Conservation (phyloP, 2,329 filamentous ascomycete species). For the Sordariomycetes sp. region DNA sequence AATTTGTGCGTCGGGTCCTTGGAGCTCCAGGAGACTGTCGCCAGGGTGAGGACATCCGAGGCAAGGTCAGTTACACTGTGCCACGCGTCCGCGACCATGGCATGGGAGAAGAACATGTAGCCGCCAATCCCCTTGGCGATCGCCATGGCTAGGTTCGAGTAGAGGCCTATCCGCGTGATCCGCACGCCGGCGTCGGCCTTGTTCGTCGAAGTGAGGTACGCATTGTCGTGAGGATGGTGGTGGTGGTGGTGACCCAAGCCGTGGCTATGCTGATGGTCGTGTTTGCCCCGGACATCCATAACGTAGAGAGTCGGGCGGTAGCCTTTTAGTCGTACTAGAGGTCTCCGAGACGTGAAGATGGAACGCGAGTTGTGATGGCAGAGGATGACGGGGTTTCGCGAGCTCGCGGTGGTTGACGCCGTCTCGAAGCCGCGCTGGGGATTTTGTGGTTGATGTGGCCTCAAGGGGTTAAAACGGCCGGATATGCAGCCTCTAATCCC, state of each 20-base stretch:
- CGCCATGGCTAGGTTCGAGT: constrained; percentile 92
- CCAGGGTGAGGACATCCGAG: constrained; percentile 86
- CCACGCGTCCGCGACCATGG: constrained; percentile 86
- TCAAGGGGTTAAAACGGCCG: constrained; percentile 5
- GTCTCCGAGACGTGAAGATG: neutral
- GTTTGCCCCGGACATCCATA: constrained; percentile 1
- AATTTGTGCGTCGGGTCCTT: constrained; percentile 75
- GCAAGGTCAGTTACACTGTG: constrained; percentile 93
- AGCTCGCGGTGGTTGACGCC: neutral
- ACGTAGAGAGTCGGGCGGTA: neutral
- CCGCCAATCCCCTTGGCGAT: constrained; percentile 86
- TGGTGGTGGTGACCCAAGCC: constrained; percentile 50
- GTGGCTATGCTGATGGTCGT: constrained; percentile 37
- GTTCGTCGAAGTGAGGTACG: constrained; percentile 83
- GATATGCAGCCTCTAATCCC: neutral
- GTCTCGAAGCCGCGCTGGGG: constrained; percentile 2
- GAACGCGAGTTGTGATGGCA: neutral
- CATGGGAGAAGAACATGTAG: constrained; percentile 89
- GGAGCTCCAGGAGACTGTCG: constrained; percentile 88
- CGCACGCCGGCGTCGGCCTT: constrained; percentile 58
- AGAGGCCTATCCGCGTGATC: constrained; percentile 42
- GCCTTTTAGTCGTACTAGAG: neutral
- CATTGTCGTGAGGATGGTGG: constrained; percentile 83
- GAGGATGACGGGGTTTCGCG: neutral
- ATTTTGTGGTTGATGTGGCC: constrained; percentile 5